These are phyloP conservation scores for Marasmius fiardii DNA, from an alignment of 1,284 basidiomycete species.

Conservation along the genomic window DNA sequence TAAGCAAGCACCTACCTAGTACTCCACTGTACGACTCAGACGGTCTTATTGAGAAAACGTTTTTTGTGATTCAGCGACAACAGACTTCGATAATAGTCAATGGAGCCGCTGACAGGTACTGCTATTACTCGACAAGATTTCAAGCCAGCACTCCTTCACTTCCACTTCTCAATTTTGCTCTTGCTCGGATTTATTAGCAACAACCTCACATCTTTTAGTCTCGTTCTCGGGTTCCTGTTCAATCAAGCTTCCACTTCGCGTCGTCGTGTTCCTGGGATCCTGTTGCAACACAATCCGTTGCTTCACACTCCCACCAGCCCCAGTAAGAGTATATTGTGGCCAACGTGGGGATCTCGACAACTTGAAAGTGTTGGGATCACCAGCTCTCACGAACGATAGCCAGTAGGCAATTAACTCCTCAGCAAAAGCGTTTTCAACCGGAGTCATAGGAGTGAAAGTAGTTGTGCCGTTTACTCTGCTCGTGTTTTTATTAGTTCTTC, in stretches of 20 bases:
- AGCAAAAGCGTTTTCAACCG: conserved; percentile 42
- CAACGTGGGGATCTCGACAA: conserved; percentile 43
- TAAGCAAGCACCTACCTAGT: no score
- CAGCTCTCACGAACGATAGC: conserved; percentile 53
- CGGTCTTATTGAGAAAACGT: no score
- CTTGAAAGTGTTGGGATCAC: conserved; percentile 48
- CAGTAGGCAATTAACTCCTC: conserved; percentile 56
- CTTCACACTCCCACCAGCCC: conserved; percentile 13
- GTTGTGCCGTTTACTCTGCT: conserved; percentile 44
- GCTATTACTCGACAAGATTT: no score
- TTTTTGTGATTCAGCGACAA: no score
- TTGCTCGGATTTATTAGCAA: conserved; percentile 27
- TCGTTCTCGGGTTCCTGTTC: conserved; percentile 38
- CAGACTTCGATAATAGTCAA: no score
- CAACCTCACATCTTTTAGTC: conserved; percentile 31
- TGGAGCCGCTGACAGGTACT: no score
- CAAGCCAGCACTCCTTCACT: no score
- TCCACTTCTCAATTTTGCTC: conserved; percentile 34
- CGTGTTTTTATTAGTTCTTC: no score
- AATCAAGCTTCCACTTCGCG: conserved; percentile 36
- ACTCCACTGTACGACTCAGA: no score
- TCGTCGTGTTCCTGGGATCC: conserved; percentile 25
- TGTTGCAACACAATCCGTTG: conserved; percentile 43
- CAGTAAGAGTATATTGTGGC: conserved; percentile 27
- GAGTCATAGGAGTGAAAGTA: conserved; percentile 33